These are phyloP conservation scores for Tillandsia fasciculata DNA, from an alignment of 176 grass and related monocot genomes.

Conservation along the genomic window DNA sequence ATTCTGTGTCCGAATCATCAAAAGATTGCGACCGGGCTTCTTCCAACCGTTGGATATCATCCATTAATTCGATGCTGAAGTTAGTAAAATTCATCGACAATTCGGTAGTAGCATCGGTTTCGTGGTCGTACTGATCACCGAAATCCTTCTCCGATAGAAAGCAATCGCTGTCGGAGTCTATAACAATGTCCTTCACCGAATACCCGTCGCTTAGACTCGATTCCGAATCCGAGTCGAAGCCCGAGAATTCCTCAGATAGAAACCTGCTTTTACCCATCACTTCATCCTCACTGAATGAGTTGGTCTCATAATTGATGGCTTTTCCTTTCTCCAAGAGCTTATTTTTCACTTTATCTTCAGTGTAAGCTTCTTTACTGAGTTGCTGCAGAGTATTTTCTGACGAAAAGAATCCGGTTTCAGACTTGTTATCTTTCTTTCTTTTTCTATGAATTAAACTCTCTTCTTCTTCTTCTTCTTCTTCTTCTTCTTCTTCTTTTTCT, in stretches of 20 bases:
- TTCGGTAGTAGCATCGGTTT: slow-evolving; percentile 9
- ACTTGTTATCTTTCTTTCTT: neutral
- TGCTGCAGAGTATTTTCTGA: slow-evolving; percentile 9
- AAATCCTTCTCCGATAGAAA: slow-evolving; percentile 71
- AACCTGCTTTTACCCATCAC: slow-evolving; percentile 23
- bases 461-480: slow-evolving; percentile 5
- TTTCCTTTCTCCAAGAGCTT: slow-evolving; percentile 15
- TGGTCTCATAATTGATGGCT: neutral
- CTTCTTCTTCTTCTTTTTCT: neutral
- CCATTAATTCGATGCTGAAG: slow-evolving; percentile 36
- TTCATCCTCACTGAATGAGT: slow-evolving; percentile 17
- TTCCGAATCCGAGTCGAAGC: slow-evolving; percentile 71
- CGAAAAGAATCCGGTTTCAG: neutral
- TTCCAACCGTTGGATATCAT: slow-evolving; percentile 33
- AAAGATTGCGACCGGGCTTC: slow-evolving; percentile 7
- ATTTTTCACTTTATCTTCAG: neutral
- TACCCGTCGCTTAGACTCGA: slow-evolving; percentile 81
- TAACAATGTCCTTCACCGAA: slow-evolving; percentile 74
- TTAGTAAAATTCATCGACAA: slow-evolving; percentile 11
- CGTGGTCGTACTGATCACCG: neutral
- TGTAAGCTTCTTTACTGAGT: slow-evolving; percentile 7
- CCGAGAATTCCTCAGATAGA: slow-evolving; percentile 47
- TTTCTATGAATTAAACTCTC: neutral
- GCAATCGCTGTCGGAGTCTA: slow-evolving; percentile 89
- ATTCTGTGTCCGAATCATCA: slow-evolving; percentile 13